Percentiles rank a stretch among this genome's conserved stretches.
Conservation (phyloP, 495 filamentous ascomycete species). For the Endocarpon pusillum region DNA sequence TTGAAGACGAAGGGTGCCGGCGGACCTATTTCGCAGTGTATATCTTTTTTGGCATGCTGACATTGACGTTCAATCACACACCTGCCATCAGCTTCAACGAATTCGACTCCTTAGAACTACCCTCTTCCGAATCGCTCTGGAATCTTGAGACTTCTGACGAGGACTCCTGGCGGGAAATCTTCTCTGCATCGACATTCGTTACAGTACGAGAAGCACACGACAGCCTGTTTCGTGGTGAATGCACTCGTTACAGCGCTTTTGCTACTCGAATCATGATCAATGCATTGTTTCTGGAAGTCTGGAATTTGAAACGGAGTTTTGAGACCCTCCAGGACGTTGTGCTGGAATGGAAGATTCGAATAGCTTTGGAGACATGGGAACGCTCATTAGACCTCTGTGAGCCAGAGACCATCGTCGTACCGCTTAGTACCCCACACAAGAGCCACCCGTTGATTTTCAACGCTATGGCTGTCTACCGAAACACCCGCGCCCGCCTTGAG, state of each 20-base stretch:
- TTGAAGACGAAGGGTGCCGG: slow-evolving; percentile 89
- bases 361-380: slow-evolving; percentile 96
- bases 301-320: slow-evolving; percentile 95
- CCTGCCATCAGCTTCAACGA: slow-evolving; percentile 96
- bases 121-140: slow-evolving; percentile 90
- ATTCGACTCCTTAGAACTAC: slow-evolving; percentile 81
- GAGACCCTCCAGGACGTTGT: slow-evolving; percentile 93
- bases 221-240: slow-evolving; percentile 83
- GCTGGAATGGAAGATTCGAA: slow-evolving; percentile 92
- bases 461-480: slow-evolving; percentile 92
- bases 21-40: slow-evolving; percentile 99
- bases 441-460: slow-evolving; percentile 98
- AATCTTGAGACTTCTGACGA: slow-evolving; percentile 71
- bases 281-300: slow-evolving; percentile 93
- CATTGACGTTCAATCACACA: slow-evolving; percentile 93
- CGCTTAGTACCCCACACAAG: slow-evolving; percentile 86
- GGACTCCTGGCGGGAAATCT: slow-evolving; percentile 60
- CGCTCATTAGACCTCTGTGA: slow-evolving; percentile 87
- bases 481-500: slow-evolving; percentile 79
- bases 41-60: slow-evolving; percentile 95
- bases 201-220: slow-evolving; percentile 91
- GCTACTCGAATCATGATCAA: slow-evolving; percentile 98
- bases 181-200: slow-evolving; percentile 49
- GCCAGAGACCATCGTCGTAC: slow-evolving; percentile 76
- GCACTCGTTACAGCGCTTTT: slow-evolving; percentile 87